Evolutionary conservation across 768 basidiomycete genomes (phyloP), one percentile per base, ranked within the genome.

Genomic region (Porpolomopsis calyptriformis): DNA sequence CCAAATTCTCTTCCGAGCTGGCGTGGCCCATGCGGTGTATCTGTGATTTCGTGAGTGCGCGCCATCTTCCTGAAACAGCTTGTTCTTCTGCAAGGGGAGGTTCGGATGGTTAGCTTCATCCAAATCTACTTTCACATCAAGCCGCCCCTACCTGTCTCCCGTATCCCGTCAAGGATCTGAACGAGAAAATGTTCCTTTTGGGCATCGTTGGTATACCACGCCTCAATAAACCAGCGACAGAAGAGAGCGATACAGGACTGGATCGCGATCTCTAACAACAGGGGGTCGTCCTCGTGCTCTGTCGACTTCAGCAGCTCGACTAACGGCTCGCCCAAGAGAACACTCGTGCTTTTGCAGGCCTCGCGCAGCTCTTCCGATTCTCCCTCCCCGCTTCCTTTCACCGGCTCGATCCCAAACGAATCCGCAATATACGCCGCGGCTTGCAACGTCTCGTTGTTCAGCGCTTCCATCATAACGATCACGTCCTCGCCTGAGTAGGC

Each of bases 391-490:
- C 49, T 45, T 26, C 50, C 54, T 40, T 48, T 46, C 1, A 25
- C 51, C 41, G 35, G 51, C 29, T 56, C 56, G 12, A 54, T 52
- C 26, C 60, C 58, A 57, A 70, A 68, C 1, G 63, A 41, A 39
- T 74, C 73, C 1, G 74, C 67, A 46, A 77, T 65, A 46, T 61
- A 64, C 0, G 71, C 69, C 2, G 74, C 70, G 12, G 66, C 66
- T 52, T 77, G 73, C 25, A 65, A 65, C 24, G 76, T 70, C 48
- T 69, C 68, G 5, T 69, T 57, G 41, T 77, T 72, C n/a, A 78
- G 55, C 12, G 60, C 59, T 39, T 69, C 64, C 11, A 78, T 57
- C 52, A 71, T 65, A 2, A 49, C 55, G 23, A 68, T 59, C 11
- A 77, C 65, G 25, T 77, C 73, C 16, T 63, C 61, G 3, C 65